Conservation (phyloP, 1,284 basidiomycete genomes). For the Cutaneotrichosporon daszewskae region DNA sequence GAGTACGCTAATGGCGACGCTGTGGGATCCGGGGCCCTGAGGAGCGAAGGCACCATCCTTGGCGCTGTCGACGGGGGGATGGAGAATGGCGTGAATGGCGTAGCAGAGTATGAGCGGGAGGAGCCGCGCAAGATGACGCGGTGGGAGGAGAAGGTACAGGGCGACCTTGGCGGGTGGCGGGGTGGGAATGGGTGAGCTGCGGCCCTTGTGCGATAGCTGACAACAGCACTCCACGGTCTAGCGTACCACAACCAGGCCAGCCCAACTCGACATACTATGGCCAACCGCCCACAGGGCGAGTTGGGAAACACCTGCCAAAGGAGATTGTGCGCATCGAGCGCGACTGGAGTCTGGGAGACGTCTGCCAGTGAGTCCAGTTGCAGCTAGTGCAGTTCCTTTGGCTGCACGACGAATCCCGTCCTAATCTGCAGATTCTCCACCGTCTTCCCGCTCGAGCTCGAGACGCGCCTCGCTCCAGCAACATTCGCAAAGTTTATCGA, state of each 20-base stretch:
- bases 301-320: slow-evolving; percentile 43
- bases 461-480: slow-evolving; percentile 41
- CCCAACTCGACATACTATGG: slow-evolving; percentile 28
- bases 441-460: slow-evolving; percentile 48
- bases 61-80: too few species aligned
- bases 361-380: slow-evolving; percentile 41
- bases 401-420: too few species aligned
- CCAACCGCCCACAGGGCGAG: slow-evolving; percentile 30
- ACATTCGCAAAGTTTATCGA: slow-evolving; percentile 44
- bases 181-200: slow-evolving; percentile 42
- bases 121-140: slow-evolving; percentile 14
- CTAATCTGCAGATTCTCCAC: slow-evolving; percentile 42
- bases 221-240: slow-evolving; percentile 20
- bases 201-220: slow-evolving; percentile 5
- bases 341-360: slow-evolving; percentile 48
- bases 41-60: too few species aligned
- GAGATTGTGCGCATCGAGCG: slow-evolving; percentile 49
- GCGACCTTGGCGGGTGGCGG: slow-evolving; percentile 39
- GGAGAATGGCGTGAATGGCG: too few species aligned
- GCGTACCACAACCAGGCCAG: slow-evolving; percentile 22
- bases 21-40: too few species aligned
- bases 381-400: too few species aligned
- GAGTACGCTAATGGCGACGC: too few species aligned
- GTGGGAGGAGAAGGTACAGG: slow-evolving; percentile 33
- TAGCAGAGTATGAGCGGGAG: too few species aligned